Conservation (phyloP, 2,329 filamentous ascomycete genomes). For the Phyllosticta citriasiana region DNA sequence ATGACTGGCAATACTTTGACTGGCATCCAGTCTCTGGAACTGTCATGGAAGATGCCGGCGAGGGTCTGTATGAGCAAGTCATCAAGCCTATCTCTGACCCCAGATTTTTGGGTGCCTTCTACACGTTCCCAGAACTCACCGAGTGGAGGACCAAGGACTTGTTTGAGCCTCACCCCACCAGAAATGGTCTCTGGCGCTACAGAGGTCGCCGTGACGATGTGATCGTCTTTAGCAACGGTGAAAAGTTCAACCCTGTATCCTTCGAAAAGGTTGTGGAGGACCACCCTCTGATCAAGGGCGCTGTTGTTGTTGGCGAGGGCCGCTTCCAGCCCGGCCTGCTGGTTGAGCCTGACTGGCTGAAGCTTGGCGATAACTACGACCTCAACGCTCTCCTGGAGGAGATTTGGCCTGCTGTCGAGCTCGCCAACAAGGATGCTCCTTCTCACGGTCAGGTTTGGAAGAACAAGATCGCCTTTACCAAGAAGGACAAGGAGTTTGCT, state of each 20-base stretch:
- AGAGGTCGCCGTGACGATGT: constrained; percentile 18
- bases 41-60: constrained; percentile 18
- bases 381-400: constrained; percentile 27
- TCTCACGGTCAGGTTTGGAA: constrained; percentile 35
- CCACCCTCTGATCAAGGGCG: constrained; percentile 20
- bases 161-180: constrained; percentile 12
- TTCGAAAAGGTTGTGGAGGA: constrained; percentile 17
- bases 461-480: constrained; percentile 33
- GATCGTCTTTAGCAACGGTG: constrained; percentile 14
- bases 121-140: constrained; percentile 11
- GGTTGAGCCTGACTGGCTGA: constrained; percentile 17
- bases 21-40: constrained; percentile 17
- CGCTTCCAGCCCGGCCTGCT: constrained; percentile 21
- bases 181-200: constrained; percentile 13
- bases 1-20: constrained; percentile 19
- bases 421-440: constrained; percentile 32
- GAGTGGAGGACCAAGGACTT: constrained; percentile 16
- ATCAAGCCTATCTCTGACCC: constrained; percentile 20
- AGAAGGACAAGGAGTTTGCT: constrained; percentile 33
- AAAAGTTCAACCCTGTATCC: constrained; percentile 17
- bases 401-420: constrained; percentile 37
- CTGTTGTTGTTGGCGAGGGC: constrained; percentile 22
- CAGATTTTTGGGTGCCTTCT: constrained; percentile 13
- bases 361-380: constrained; percentile 5
- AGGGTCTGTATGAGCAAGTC: constrained; percentile 14